Conservation (phyloP, 352 stramenopile species). For the Globisporangium canariense region DNA sequence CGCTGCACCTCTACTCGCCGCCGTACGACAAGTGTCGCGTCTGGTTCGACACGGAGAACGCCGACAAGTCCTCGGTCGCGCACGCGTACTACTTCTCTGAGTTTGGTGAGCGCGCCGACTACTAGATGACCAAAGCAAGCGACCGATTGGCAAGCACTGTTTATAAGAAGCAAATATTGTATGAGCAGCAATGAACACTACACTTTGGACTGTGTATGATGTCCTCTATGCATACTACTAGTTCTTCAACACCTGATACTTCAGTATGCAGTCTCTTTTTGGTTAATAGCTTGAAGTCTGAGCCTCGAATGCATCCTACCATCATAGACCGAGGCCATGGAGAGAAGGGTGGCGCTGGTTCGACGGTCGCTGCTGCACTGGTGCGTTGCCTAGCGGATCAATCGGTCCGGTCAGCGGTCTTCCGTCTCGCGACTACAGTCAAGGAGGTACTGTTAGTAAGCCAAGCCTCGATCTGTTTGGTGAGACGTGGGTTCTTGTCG, state of each 20-base stretch:
- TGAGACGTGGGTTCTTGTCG: neutral
- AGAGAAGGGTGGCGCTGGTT: slow-evolving; percentile 64
- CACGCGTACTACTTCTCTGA: slow-evolving; percentile 77
- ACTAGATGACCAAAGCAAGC: slow-evolving; percentile 19
- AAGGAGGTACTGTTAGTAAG: too few species aligned
- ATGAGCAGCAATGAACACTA: neutral
- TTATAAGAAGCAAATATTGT: neutral
- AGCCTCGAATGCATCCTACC: neutral
- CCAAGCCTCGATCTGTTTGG: too few species aligned
- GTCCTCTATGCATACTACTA: neutral
- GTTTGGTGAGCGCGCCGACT: slow-evolving; percentile 54
- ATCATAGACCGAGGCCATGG: slow-evolving; percentile 49
- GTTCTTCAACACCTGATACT: neutral
- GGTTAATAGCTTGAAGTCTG: neutral
- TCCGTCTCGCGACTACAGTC: slow-evolving; percentile 44
- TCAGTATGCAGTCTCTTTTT: neutral
- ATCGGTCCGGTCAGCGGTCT: slow-evolving; percentile 36
- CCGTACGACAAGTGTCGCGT: slow-evolving; percentile 77
- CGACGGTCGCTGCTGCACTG: slow-evolving; percentile 25
- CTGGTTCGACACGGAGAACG: slow-evolving; percentile 64
- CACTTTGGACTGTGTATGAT: neutral
- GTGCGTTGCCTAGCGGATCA: slow-evolving; percentile 54
- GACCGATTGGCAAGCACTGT: too few species aligned
- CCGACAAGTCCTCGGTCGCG: slow-evolving; percentile 53
- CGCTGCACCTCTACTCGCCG: slow-evolving; percentile 83